A percentile compares a stretch with the other conserved stretches of the same genome.
These are phyloP conservation scores for Apiospora hydei DNA, from an alignment of 2,329 filamentous ascomycete species.

Conservation along the genomic window DNA sequence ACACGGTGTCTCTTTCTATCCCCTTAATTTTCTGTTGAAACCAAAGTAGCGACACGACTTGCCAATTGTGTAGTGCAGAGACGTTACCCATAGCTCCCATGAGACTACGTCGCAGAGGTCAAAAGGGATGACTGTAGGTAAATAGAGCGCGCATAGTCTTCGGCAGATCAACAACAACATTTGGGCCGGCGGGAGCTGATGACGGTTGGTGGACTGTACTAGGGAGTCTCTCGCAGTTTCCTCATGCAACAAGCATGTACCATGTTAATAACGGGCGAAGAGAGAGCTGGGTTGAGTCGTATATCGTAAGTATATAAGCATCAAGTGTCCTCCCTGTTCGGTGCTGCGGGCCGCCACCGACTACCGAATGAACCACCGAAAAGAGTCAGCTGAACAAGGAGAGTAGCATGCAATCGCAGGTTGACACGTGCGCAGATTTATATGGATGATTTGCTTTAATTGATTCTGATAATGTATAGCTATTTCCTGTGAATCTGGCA, in stretches of 20 bases:
- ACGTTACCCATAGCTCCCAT: no score
- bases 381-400: not conserved
- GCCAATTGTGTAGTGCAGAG: no score
- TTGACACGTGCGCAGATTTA: not conserved
- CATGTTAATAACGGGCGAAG: not conserved
- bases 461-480: not conserved
- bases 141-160: slow-evolving; percentile 53
- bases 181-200: not conserved
- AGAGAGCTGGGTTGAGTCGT: not conserved
- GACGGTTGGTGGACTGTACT: not conserved
- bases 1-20: not conserved
- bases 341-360: slow-evolving; percentile 21
- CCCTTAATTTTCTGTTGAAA: not conserved
- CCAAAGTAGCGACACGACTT: not conserved
- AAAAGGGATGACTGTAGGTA: no score
- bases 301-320: not conserved
- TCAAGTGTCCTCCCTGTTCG: not conserved
- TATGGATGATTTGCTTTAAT: not conserved
- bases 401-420: not conserved
- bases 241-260: not conserved
- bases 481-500: not conserved
- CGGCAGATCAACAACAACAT: slow-evolving; percentile 43
- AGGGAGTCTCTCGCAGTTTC: no score
- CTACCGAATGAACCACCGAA: slow-evolving; percentile 10
- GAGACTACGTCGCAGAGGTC: no score